Evolutionary conservation across 78 protist species (phyloP), one percentile per base, ranked within the genome.

Genomic region (slime mould (Dictyostelium discoideum)): DNA sequence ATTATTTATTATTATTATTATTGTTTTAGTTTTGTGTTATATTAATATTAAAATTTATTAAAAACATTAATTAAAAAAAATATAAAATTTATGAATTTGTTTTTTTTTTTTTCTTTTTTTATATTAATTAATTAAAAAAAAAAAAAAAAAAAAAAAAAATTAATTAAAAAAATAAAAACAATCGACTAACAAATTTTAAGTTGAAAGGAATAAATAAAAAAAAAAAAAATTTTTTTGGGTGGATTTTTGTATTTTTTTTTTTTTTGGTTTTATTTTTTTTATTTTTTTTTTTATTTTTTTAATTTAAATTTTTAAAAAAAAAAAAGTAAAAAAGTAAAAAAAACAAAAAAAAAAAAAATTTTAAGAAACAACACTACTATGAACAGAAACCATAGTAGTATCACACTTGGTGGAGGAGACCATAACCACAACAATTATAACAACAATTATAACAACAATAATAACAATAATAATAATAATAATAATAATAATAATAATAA

Each of bases 371-470:
- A 65, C 22, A 8, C n/a, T n/a, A n/a, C 29, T 65, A 65, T 65
- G 73, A 65, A 65, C 29, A 65, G 73, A 65, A 65, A 65, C 13
- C 73, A 65, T n/a, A 65, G 73, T 65, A 65, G 73, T 65, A 65
- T 65, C 8, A n/a, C 73, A 65, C 73, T 65, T 65, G 29, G 29
- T n/a, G 29, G 73, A 8, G 29, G 48, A 18, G 32, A 18, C 13
- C n/a, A 40, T 20, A 29, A 20, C 16, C 24, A 32, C 37, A 5
- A 63, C 14, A 37, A 57, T 84, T 26, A 8, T 67, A 83, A 16
- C 18, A 54, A 42, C 10, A 46, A 57, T 84, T 39, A 8, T 67
- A 83, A 16, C 37, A 54, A 42, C 18, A 46, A 80, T 46, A 80
- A 39, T 39, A 76, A 24, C 14, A 76, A 14, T 76, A 76, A 39